Conservation (phyloP, 2,329 filamentous ascomycete genomes). For the Botrytis hyacinthi region DNA sequence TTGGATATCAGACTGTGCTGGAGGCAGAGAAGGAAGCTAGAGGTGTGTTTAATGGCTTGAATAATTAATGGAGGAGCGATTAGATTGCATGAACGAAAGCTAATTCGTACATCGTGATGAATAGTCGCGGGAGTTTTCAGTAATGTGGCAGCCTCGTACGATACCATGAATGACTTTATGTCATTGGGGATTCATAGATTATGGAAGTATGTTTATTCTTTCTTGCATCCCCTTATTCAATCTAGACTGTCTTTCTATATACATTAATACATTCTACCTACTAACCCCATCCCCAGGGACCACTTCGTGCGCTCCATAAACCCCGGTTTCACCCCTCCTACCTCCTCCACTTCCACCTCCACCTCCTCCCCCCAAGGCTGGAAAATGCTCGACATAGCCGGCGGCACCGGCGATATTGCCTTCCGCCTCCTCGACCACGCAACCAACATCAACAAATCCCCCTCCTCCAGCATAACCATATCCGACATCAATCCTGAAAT, state of each 20-base stretch:
- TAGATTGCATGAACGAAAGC: background rate
- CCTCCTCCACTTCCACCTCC: conserved; percentile 37
- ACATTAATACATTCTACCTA: background rate
- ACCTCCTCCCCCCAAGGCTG: conserved; percentile 49
- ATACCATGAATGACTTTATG: conserved; percentile 99
- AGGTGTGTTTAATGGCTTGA: conserved; percentile 30
- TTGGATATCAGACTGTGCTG: conserved; percentile 40
- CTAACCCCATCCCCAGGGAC: conserved; percentile 51
- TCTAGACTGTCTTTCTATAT: background rate
- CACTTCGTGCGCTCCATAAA: conserved; percentile 91
- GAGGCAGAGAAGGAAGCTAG: conserved; percentile 39
- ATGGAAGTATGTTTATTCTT: conserved; percentile 65
- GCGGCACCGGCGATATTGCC: conserved; percentile 95
- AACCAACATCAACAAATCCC: conserved; percentile 75
- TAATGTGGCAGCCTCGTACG: conserved; percentile 84
- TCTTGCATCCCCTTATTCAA: background rate
- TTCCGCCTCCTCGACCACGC: conserved; percentile 93
- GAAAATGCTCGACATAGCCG: conserved; percentile 91
- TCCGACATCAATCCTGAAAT: conserved; percentile 96
- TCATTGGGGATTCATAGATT: conserved; percentile 93
- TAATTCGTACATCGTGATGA: conserved; percentile 19
- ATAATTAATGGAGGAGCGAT: too few relatives aligned
- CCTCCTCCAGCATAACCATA: conserved; percentile 79
- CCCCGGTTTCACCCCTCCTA: conserved; percentile 50
- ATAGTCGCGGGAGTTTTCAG: conserved; percentile 74